Conservation (phyloP, 129 eudicot species). For the Logfia minima region DNA sequence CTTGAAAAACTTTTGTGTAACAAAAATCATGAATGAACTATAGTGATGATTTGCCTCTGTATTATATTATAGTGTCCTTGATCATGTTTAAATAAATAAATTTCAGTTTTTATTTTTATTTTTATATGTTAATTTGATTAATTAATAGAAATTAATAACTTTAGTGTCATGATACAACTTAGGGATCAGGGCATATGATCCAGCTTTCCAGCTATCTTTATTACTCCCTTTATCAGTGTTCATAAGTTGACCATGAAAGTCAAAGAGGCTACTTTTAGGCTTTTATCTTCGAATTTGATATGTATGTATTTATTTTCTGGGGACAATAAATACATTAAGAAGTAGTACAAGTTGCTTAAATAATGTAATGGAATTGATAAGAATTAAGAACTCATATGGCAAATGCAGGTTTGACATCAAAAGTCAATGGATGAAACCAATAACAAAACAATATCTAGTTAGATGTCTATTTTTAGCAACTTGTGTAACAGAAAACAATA, state of each 20-base stretch:
- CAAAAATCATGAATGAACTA: background rate
- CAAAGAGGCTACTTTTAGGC: constrained; percentile 10
- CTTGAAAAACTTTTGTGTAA: background rate
- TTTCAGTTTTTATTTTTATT: background rate
- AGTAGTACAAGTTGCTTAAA: background rate
- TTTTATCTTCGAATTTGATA: background rate
- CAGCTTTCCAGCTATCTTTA: background rate
- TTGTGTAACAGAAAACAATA: constrained; percentile 3
- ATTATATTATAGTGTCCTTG: background rate
- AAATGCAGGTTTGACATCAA: background rate
- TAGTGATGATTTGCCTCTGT: background rate
- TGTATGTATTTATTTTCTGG: constrained; percentile 13
- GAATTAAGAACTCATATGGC: background rate
- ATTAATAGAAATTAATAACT: background rate
- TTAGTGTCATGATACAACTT: background rate
- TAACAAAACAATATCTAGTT: background rate
- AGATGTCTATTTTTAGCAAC: background rate
- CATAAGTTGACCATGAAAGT: background rate
- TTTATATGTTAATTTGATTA: background rate
- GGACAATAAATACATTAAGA: background rate
- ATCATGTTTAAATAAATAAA: constrained; percentile 18
- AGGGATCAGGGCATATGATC: constrained; percentile 16
- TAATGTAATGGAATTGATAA: constrained; percentile 6
- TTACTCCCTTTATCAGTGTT: background rate
- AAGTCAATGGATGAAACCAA: background rate